Evolutionary conservation across 345 rosid genomes (phyloP).

Genomic region (Cardiospermum halicacabum): DNA sequence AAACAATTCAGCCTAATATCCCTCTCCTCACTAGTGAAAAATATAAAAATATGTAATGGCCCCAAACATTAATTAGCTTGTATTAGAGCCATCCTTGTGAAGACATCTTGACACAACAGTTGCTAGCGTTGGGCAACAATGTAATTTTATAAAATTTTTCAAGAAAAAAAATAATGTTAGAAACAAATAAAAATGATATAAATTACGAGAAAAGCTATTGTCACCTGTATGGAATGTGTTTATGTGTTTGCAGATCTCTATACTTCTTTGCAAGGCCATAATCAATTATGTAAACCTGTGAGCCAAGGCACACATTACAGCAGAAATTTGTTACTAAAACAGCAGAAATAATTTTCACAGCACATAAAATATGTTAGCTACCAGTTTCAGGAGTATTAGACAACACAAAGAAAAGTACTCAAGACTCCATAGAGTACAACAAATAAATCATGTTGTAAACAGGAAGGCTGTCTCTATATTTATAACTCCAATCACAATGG

Average conservation of each 20-base stretch:
- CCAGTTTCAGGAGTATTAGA: background rate
- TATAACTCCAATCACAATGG: background rate
- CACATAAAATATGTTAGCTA: background rate
- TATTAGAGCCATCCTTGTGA: conserved; percentile 4
- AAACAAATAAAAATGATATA: background rate
- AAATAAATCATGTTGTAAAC: background rate
- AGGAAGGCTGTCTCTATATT: background rate
- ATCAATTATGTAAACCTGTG: conserved; percentile 74
- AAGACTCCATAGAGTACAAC: background rate
- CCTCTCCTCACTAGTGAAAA: background rate
- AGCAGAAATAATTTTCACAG: background rate
- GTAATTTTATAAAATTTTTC: background rate
- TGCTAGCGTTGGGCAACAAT: background rate
- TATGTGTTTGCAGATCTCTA: conserved; percentile 82
- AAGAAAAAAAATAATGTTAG: background rate
- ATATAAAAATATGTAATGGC: background rate
- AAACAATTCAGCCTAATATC: background rate
- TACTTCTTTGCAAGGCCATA: conserved; percentile 89
- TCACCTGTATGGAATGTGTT: conserved; percentile 80
- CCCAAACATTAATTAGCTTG: background rate
- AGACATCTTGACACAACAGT: background rate
- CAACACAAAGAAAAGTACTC: background rate
- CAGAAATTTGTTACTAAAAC: background rate
- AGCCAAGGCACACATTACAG: background rate
- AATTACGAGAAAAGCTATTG: background rate